Base-by-base conservation (phyloP, 1,284 basidiomycete species). In the Albatrellus sp. region DNA sequence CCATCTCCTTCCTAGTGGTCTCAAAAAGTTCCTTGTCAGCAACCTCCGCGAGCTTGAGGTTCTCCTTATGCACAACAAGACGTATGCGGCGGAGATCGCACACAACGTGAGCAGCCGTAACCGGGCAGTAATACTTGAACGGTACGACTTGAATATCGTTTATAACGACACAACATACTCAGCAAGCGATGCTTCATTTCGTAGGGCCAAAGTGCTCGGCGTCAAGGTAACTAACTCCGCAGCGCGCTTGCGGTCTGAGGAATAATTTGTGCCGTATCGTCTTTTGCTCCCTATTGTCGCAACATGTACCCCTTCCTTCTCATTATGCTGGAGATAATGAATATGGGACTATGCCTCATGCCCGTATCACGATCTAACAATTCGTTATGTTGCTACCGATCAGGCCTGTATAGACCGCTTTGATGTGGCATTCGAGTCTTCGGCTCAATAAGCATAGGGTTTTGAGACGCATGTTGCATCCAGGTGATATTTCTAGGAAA, bases 101-200 rank as follows among this genome's bases (percentile, higher is more conserved):
- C 93, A 98, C 77, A 89, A 84, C 62, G 93, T 99, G 57, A 90
- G 85, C 70, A 89, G 87, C 73, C 87, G 91, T 66, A 98, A 98
- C 80, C 90, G 96, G 60, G 83, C 86, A 51, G 72, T 78, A 55
- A 94, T 99, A 58, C 73, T 98, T 50, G 90, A 92, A 67, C 77
- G 87, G 88, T 88, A 51, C 30, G 75, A 56, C 34, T n/a, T 8
- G 11, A 37, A 7, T 60, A 40, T 5, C 28, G 33, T n/a, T 32
- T 28, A 10, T 14, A 13, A 11, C 28, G 11, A 39, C 20, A 42
- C 37, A 50, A 45, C 20, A 6, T 35, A 8, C 20, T 40, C 30
- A 20, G n/a, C n/a, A 37, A 30, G 7, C 4, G 24, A 7, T 24
- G 24, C 24, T 24, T 50, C n/a, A 48, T 36, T 16, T 44, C 41